Evolutionary conservation across 108 stramenopile genomes (phyloP).

Genomic region (Cyclotella baltica): DNA sequence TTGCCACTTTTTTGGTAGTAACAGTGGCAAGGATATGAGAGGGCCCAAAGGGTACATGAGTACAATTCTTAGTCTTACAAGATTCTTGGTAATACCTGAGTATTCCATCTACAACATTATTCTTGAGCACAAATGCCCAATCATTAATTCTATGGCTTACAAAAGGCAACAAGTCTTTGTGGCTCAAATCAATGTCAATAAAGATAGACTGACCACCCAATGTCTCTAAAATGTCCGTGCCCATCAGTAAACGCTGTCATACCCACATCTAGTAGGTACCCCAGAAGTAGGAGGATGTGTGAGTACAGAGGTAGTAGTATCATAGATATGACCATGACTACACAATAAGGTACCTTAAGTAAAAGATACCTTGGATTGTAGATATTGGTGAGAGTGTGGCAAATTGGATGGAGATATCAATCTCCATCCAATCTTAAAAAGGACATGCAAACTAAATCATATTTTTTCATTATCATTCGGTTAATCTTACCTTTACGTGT

Average conservation of each 20-base stretch:
- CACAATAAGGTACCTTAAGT: no score
- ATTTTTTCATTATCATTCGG: no score
- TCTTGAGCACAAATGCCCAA: constrained; percentile 40
- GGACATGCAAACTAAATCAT: no score
- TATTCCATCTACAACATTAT: constrained; percentile 36
- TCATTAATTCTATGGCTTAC: constrained; percentile 56
- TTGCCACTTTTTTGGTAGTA: constrained; percentile 19
- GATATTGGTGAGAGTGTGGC: no score
- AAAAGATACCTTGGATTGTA: no score
- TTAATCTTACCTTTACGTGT: no score
- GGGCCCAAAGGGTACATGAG: constrained; percentile 43
- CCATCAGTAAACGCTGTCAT: constrained; percentile 14
- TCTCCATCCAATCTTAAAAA: no score
- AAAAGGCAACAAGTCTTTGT: constrained; percentile 21
- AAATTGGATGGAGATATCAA: no score
- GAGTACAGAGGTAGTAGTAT: no score
- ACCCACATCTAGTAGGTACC: no score
- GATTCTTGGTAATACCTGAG: constrained; percentile 44
- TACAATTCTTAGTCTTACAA: constrained; percentile 39
- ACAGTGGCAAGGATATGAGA: constrained; percentile 23
- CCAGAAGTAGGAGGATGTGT: no score
- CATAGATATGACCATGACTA: no score
- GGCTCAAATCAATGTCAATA: constrained; percentile 48
- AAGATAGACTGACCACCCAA: constrained; percentile 27
- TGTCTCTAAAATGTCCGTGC: constrained; percentile 23